Conservation (phyloP, 2,329 filamentous ascomycete genomes). For the Aspergillus sp. region DNA sequence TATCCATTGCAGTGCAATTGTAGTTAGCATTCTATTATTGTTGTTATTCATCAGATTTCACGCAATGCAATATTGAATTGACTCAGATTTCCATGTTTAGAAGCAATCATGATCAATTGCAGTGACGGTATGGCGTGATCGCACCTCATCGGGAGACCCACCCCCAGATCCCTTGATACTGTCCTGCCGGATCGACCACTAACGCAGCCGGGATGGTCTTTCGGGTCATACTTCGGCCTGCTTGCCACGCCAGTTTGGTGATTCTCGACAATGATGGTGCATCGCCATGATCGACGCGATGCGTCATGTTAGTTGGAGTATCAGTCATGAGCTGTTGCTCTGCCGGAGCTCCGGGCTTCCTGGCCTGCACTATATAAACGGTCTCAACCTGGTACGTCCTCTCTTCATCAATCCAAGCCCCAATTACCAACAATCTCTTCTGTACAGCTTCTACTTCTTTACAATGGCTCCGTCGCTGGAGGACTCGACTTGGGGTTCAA, state of each 20-base stretch:
- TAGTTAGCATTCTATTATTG: too few species aligned
- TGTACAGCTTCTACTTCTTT: background rate
- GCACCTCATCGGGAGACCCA: constrained; percentile 17
- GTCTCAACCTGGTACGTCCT: background rate
- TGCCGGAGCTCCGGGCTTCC: background rate
- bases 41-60: too few species aligned
- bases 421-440: background rate
- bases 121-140: constrained; percentile 12
- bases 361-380: constrained; percentile 4
- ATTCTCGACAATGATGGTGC: constrained; percentile 30
- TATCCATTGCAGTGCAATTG: too few species aligned
- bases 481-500: constrained; percentile 20
- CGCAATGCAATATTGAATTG: too few species aligned
- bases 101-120: too few species aligned
- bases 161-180: constrained; percentile 2
- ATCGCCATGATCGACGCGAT: constrained; percentile 21
- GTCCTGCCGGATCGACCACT: background rate
- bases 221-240: background rate
- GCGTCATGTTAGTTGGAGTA: constrained; percentile 8
- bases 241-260: constrained; percentile 16
- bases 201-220: too few species aligned
- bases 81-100: too few species aligned
- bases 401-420: background rate
- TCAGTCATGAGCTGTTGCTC: constrained; percentile 5
- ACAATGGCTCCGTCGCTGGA: constrained; percentile 33